These are phyloP conservation scores for Salvia miltiorrhiza DNA, from an alignment of 257 asterid species.

Conservation along the genomic window DNA sequence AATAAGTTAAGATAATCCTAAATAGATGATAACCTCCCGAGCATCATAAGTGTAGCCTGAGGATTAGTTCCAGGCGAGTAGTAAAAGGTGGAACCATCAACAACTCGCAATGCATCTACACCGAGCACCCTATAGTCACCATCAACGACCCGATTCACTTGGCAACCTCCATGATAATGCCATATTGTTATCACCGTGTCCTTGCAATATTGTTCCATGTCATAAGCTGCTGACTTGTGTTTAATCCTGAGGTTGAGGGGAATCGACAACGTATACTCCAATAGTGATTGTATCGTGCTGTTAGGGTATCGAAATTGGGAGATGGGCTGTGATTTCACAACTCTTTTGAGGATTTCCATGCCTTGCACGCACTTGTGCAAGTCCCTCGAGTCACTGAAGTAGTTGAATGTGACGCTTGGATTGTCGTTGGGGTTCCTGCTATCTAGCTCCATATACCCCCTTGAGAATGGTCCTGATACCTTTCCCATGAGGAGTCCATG, in stretches of 20 bases:
- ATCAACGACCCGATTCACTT: conserved; percentile 62
- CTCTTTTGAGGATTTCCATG: conserved; percentile 40
- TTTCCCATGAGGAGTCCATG: conserved; percentile 56
- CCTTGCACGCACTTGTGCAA: conserved; percentile 62
- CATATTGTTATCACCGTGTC: conserved; percentile 79
- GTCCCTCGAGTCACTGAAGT: conserved; percentile 67
- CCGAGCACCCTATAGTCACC: conserved; percentile 52
- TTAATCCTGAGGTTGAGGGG: conserved; percentile 45
- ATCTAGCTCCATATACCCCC: conserved; percentile 55
- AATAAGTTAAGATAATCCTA: too few relatives aligned
- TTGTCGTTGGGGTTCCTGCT: conserved; percentile 54
- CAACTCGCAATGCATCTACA: conserved; percentile 60
- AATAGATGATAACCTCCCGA: conserved; percentile 67
- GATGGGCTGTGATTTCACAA: conserved; percentile 43
- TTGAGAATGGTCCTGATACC: conserved; percentile 63
- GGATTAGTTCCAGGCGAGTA: conserved; percentile 84
- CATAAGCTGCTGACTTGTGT: conserved; percentile 36
- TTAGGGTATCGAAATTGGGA: conserved; percentile 44
- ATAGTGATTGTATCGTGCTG: conserved; percentile 31
- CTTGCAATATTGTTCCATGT: conserved; percentile 58
- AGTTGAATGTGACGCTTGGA: conserved; percentile 75
- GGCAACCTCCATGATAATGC: conserved; percentile 97
- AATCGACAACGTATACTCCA: conserved; percentile 32
- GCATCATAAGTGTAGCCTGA: conserved; percentile 92
- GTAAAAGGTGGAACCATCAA: conserved; percentile 73